These are phyloP conservation scores for Kodamaea plutei DNA, from an alignment of 1,139 yeast genomes.

Conservation along the genomic window DNA sequence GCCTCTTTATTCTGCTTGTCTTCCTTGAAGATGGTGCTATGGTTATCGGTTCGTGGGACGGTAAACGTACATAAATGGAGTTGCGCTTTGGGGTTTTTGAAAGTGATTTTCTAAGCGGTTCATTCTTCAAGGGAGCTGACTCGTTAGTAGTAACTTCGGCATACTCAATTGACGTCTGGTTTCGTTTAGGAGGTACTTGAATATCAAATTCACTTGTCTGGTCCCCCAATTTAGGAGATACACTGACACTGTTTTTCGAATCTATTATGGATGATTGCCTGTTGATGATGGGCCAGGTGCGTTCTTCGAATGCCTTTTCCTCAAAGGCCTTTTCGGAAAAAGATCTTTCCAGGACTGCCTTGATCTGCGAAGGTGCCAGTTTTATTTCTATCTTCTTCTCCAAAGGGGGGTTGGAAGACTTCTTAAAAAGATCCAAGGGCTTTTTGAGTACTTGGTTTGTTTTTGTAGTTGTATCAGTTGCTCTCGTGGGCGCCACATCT, in stretches of 20 bases:
- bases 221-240: not conserved
- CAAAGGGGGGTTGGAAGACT: too few species aligned
- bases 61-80: slow-evolving; percentile 37
- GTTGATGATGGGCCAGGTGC: not conserved
- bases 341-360: too few species aligned
- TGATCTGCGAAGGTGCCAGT: too few species aligned
- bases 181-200: too few species aligned
- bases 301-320: not conserved
- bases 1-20: slow-evolving; percentile 4
- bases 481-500: too few species aligned
- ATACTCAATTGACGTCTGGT: slow-evolving; percentile 1
- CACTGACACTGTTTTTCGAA: not conserved
- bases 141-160: slow-evolving; percentile 3
- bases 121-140: slow-evolving; percentile 5
- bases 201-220: too few species aligned
- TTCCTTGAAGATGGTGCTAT: slow-evolving; percentile 11
- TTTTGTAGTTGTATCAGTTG: not conserved
- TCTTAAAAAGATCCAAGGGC: too few species aligned
- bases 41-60: slow-evolving; percentile 37
- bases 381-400: too few species aligned
- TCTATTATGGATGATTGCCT: not conserved
- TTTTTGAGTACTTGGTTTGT: too few species aligned
- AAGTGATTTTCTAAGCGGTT: slow-evolving; percentile 1
- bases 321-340: not conserved
- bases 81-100: slow-evolving; percentile 24